phyloP scores from a whole-genome alignment of 2,329 filamentous ascomycete genomes.

The Neonectria faginata region DNA sequence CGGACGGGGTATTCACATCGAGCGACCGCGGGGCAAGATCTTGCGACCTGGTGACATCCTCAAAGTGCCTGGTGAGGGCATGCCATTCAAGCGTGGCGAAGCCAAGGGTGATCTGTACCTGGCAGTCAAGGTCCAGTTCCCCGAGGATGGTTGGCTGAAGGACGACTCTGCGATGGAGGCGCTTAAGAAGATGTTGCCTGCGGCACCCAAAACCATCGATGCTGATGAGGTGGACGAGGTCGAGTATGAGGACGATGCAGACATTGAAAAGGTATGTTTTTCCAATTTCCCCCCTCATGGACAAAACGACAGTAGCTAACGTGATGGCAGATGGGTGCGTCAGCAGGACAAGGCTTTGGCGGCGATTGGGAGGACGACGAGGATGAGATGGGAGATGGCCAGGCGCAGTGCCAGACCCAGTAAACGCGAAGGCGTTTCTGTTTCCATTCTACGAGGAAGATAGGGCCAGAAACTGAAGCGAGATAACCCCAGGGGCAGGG shows the following conservation, averaged over 20 bases:
- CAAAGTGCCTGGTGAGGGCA: slow-evolving; percentile 89
- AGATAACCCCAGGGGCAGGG: slow-evolving; percentile 21
- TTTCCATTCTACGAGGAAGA: slow-evolving; percentile 19
- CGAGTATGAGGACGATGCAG: slow-evolving; percentile 83
- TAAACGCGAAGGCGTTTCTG: slow-evolving; percentile 54
- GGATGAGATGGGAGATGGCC: slow-evolving; percentile 74
- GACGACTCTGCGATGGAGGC: slow-evolving; percentile 77
- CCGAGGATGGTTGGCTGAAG: slow-evolving; percentile 84
- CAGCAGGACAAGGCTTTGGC: slow-evolving; percentile 74
- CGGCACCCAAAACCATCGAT: slow-evolving; percentile 69
- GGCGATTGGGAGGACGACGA: slow-evolving; percentile 79
- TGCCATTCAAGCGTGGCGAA: slow-evolving; percentile 92
- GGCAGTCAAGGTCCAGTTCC: slow-evolving; percentile 87
- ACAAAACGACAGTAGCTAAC: slow-evolving; percentile 27
- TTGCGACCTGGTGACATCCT: slow-evolving; percentile 86
- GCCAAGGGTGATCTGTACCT: slow-evolving; percentile 88
- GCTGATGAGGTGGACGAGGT: slow-evolving; percentile 88
- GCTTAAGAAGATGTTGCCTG: slow-evolving; percentile 81
- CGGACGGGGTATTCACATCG: slow-evolving; percentile 86
- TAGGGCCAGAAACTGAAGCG: slow-evolving; percentile 28
- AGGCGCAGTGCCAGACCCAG: slow-evolving; percentile 79
- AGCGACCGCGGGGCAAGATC: slow-evolving; percentile 83
- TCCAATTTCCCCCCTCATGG: slow-evolving; percentile 14
- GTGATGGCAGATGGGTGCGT: slow-evolving; percentile 73
- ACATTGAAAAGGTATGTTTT: slow-evolving; percentile 77